These are phyloP conservation scores for Babesia bovis DNA, from an alignment of 169 alveolate species.

Conservation along the genomic window DNA sequence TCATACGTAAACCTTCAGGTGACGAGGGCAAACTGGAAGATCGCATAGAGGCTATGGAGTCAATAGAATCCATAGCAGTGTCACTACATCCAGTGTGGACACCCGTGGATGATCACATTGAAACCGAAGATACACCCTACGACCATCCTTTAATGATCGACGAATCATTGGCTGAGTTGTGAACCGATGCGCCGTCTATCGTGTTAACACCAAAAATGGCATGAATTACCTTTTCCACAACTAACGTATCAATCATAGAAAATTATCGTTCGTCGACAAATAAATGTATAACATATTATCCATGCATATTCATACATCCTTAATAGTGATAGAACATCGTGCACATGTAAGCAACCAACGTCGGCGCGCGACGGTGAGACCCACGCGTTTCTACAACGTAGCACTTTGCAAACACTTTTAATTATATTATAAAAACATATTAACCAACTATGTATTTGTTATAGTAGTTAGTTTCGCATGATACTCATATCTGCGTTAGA, in stretches of 20 bases:
- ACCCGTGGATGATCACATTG: constrained; percentile 57
- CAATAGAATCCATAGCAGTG: constrained; percentile 35
- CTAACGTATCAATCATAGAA: background rate
- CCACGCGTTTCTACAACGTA: too few relatives aligned
- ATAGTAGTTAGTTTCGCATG: too few relatives aligned
- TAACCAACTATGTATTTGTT: too few relatives aligned
- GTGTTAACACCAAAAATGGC: background rate
- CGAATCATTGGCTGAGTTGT: background rate
- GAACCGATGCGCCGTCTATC: constrained; percentile 36
- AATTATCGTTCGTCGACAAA: too few relatives aligned
- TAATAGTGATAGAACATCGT: background rate
- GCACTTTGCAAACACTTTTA: too few relatives aligned
- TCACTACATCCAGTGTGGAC: constrained; percentile 65
- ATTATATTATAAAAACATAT: too few relatives aligned
- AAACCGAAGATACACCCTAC: constrained; percentile 44
- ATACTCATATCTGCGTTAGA: too few relatives aligned
- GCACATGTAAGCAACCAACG: background rate
- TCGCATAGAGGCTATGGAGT: constrained; percentile 56
- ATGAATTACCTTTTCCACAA: background rate
- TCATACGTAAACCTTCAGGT: constrained; percentile 1
- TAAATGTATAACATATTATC: too few relatives aligned
- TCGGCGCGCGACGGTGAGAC: background rate
- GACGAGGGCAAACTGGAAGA: constrained; percentile 14
- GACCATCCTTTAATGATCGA: constrained; percentile 11
- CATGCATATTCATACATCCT: too few relatives aligned